Base-by-base conservation (phyloP, 108 stramenopile species). In the Mediolabrus comicus region DNA sequence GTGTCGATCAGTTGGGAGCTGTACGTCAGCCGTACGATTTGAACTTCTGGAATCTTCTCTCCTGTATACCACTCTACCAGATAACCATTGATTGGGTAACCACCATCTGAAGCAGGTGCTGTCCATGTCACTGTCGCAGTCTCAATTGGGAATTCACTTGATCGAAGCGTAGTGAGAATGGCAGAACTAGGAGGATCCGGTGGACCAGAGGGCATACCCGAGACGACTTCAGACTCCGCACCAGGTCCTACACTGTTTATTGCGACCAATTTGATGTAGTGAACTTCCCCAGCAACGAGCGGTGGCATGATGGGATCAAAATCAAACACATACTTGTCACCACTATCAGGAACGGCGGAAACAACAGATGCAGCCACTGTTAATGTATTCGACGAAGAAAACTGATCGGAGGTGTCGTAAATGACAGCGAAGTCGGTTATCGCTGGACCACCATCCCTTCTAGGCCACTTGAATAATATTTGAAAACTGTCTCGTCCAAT, bases 21-120 rank as follows among this genome's bases (percentile, higher is more conserved):
- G 59, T 66, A 82, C 17, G 31, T 66, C 11, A 84, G 61, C 24
- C 59, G 70, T 19, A 87, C 67, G 49, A 67, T 62, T 66, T 86
- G 85, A 34, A 89, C 60, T 59, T 86, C 85, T 22, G 85, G 83
- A 10, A 57, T 56, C 26, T 76, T 72, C 11, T 72, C 82, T 1
- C 75, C 61, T n/a, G 46, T 49, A 72, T 69, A 90, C 86, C 86
- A 87, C 54, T 90, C 86, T 10, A 86, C 86, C 32, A 75, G 27
- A 72, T 87, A 90, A 35, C 82, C 84, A 58, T 67, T 69, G 54
- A 86, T 63, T 13, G 82, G 43, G 25, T 87, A 87, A 30, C 82
- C 84, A 28, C 65, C 82, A 59, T 71, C 56, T 14, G 71, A 22
- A 27, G 51, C 17, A 53, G 80, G 77, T 12, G 78, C 62, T 11